Evolutionary conservation across 495 filamentous ascomycete genomes (phyloP), one percentile per base, ranked within the genome.

Genomic region (Lepraria neglecta): DNA sequence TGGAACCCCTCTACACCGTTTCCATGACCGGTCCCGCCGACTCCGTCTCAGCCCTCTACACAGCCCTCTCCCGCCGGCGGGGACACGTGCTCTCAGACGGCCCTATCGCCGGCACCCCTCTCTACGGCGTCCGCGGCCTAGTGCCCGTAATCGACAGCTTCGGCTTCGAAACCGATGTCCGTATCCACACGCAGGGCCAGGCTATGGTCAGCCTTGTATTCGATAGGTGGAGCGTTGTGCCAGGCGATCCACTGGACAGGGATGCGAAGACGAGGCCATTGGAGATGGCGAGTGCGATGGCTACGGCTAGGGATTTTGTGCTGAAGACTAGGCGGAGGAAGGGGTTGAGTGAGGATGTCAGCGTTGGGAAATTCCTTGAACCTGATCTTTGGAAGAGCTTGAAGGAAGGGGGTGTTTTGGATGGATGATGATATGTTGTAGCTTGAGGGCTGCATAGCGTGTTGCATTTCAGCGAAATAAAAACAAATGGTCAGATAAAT

Each of bases 131-230:
- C 33, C 87, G 82, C 60, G 94, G 94, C 2, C 78, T 96, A 28
- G 87, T 98, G 53, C 94, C 94, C 1, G 94, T 98, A 40, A 95
- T 98, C 67, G 94, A 98, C 75, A 88, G 83, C 12, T 98, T 98
- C 69, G 94, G 94, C 7, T 97, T 98, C 72, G 94, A 98, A 75
- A 97, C 94, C 3, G 94, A 98, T 75, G 79, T 97, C 46, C 78
- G 94, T 53, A 97, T 97, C 67, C 91, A 96, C 70, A 97, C 95
- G 0, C 91, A 96, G 72, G 92, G 94, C 45, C 88, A 92, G 70
- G 89, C 90, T 35, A 88, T 89, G 71, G 83, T 96, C 53, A 91
- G 84, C 67, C 78, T 97, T n/a, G 89, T 91, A 1, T 98, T 98
- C 73, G 94, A 98, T 67, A 84, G 90, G 45, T 98, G 94, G 94